Base-by-base conservation (phyloP, 352 stramenopile genomes). In the Phytophthora sansomeana region DNA sequence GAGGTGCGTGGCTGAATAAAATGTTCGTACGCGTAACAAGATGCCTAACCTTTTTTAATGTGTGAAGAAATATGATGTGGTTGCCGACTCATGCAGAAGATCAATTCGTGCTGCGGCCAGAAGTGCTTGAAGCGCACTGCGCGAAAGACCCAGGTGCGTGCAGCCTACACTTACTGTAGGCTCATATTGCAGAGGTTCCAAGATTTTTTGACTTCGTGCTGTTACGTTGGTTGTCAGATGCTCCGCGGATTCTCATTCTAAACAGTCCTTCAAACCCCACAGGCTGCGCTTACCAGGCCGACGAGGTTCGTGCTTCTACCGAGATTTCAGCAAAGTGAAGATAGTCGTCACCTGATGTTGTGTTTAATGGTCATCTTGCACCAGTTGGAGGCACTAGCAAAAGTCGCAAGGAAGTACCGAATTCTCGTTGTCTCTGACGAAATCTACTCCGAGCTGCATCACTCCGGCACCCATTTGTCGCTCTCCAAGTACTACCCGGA, bases 391-490 rank as follows among this genome's bases (percentile, higher is more conserved):
- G 84, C 74, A 29, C 74, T 97, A 13, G 89, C 89, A 26, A 69
- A 81, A 11, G 71, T 96, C 6, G 88, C 86, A 28, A 79, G 87
- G 43, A 94, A 93, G 71, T 95, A 96, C 64, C 81, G 88, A 17
- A 83, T 97, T 47, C 81, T 96, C n/a, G 87, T 96, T 19, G 86
- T 96, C 21, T 96, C 89, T 38, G 89, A 96, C 54, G 89, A 96
- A 69, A 92, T 96, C 48, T 96, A 96, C 72, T 93, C 87, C 30
- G 89, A 95, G 66, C 64, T 95, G 33, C 86, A 92, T 49, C 83
- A 95, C 66, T 78, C 72, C 16, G 81, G 83, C 24, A 74, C 82
- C 8, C 89, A 96, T 39, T 42, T 91, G 11, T 96, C 87, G 6
- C 91, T 96, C 47, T 94, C 89, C 19, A 89, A 85, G 53, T 95